Evolutionary conservation across 768 basidiomycete genomes (phyloP), one percentile per base, ranked within the genome.

Genomic region (Lentinula aciculospora): DNA sequence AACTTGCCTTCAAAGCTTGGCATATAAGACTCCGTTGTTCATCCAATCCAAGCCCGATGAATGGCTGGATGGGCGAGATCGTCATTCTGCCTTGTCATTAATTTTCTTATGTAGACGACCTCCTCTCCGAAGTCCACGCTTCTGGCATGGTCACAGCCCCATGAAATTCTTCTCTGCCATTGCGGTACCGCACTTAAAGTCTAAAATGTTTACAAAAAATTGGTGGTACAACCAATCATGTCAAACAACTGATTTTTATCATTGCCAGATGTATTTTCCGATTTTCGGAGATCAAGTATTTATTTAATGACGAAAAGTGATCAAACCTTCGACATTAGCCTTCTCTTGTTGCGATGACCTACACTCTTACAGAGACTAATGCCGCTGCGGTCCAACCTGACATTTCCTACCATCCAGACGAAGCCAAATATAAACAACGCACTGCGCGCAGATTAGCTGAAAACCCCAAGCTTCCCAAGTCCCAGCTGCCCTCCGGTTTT

Each of bases 391-490:
- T 63, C 55, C 71, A 73, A 58, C 76, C 76, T 10, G 75, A 77
- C 55, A 76, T 78, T 56, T 64, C 67, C 25, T 79, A 79, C 58
- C 75, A 77, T 51, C 77, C 77, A 2, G 70, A 76, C 51, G 67
- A 71, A 56, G 67, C 66, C 10, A 75, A 76, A 49, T 79, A 69
- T 56, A 62, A 64, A 21, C 70, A 70, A 25, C 72, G 77, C 31
- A 71, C 68, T 7, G 72, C 70, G 1, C 70, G 72, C 28, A 68
- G 74, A 8, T 67, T 79, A 7, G 66, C 71, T 27, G 73, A 73
- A 53, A 68, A 76, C 51, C 73, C 75, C 3, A 60, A 64, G 39
- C 67, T 74, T 2, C 71, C 69, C 8, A 66, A 68, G 21, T 62
- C 63, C 17, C 62, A 73, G 4, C 68, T 77, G 12, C 76, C 77